Percentiles rank a stretch among this genome's conserved stretches.
Conservation (phyloP, 1,284 basidiomycete species). For the Apiotrichum veenhuisii region DNA sequence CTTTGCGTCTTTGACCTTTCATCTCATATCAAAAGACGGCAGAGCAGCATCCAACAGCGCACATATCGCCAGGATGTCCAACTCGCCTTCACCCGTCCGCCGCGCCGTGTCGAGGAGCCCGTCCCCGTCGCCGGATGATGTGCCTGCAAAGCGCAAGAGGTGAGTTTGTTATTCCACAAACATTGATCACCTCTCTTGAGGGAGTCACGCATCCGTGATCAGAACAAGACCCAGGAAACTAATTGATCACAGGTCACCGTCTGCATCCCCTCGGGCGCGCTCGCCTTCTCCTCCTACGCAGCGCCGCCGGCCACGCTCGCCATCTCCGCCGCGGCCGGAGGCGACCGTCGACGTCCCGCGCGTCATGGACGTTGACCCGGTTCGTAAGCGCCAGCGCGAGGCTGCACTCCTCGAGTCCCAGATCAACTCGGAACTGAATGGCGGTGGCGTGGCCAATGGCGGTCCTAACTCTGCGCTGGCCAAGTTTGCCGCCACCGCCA, state of each 20-base stretch:
- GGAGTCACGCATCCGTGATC: too few species aligned
- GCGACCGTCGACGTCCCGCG: slow-evolving; percentile 55
- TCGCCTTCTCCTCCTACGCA: slow-evolving; percentile 46
- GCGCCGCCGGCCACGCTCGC: slow-evolving; percentile 43
- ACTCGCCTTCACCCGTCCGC: slow-evolving; percentile 18
- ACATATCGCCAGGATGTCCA: slow-evolving; percentile 23
- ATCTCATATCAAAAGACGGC: slow-evolving; percentile 4
- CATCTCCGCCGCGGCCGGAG: slow-evolving; percentile 14
- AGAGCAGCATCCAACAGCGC: slow-evolving; percentile 1
- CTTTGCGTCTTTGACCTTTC: background rate
- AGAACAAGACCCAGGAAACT: background rate
- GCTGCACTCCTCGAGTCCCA: slow-evolving; percentile 68
- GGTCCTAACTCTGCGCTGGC: slow-evolving; percentile 35
- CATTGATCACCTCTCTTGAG: too few species aligned
- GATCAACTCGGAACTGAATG: slow-evolving; percentile 56
- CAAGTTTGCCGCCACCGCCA: slow-evolving; percentile 29
- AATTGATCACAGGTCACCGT: slow-evolving; percentile 44
- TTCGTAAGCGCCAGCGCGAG: slow-evolving; percentile 69
- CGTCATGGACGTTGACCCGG: slow-evolving; percentile 71
- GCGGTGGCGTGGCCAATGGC: slow-evolving; percentile 43
- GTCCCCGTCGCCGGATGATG: slow-evolving; percentile 26
- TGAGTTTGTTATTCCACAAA: slow-evolving; percentile 21
- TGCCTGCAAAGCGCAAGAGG: slow-evolving; percentile 45
- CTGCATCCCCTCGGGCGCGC: slow-evolving; percentile 41
- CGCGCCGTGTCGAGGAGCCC: slow-evolving; percentile 3